Evolutionary conservation across 805 yeast species (phyloP).

Genomic region (Lachancea quebecensis): DNA sequence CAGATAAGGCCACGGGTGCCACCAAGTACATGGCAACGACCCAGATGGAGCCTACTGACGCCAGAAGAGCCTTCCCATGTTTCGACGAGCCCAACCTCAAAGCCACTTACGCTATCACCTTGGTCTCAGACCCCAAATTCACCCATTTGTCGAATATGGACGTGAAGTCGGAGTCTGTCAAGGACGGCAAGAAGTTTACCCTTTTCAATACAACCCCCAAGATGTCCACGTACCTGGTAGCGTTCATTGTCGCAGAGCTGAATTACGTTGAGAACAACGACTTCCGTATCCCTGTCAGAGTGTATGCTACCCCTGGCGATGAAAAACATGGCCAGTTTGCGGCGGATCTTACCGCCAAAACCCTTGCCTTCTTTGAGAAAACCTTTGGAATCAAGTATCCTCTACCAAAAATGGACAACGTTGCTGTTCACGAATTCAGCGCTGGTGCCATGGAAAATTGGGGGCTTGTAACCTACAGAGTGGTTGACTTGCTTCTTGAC

Average conservation of each 20-base stretch:
- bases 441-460: constrained; percentile 91
- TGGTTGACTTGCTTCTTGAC: constrained; percentile 66
- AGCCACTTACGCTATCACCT: constrained; percentile 60
- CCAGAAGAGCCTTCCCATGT: constrained; percentile 82
- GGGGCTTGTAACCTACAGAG: constrained; percentile 74
- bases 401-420: constrained; percentile 74
- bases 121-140: constrained; percentile 48
- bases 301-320: constrained; percentile 73
- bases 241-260: constrained; percentile 76
- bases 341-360: constrained; percentile 67
- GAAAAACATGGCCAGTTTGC: constrained; percentile 66
- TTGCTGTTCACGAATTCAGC: constrained; percentile 75
- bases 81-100: constrained; percentile 79
- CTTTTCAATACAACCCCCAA: constrained; percentile 68
- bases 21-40: constrained; percentile 73
- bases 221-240: constrained; percentile 81
- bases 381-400: constrained; percentile 72
- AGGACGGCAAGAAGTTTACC: constrained; percentile 46
- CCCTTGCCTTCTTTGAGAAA: constrained; percentile 64
- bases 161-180: constrained; percentile 42
- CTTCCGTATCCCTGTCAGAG: constrained; percentile 70
- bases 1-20: constrained; percentile 48
- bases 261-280: constrained; percentile 60
- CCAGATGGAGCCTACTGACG: constrained; percentile 83
- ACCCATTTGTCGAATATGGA: constrained; percentile 69